These are phyloP conservation scores for Paragyromitra xinjiangensis DNA, from an alignment of 495 filamentous ascomycete genomes.

Conservation along the genomic window DNA sequence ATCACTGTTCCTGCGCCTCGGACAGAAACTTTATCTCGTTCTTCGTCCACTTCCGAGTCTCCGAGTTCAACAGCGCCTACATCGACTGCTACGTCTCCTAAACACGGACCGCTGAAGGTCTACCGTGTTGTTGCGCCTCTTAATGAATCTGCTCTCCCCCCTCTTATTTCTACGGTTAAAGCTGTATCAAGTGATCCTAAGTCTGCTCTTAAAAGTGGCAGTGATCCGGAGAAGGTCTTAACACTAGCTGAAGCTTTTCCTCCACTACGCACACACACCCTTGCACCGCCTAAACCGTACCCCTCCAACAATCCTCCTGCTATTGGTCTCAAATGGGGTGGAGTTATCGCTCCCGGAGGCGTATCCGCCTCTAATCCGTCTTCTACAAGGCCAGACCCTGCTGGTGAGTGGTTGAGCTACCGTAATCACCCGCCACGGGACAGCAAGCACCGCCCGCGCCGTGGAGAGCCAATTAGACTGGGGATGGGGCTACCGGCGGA, in stretches of 20 bases:
- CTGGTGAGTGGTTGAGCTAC: conserved; percentile 67
- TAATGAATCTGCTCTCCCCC: conserved; percentile 48
- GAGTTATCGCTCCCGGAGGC: conserved; percentile 45
- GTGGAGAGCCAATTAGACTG: conserved; percentile 47
- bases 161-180: conserved; percentile 55
- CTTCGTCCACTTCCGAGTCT: conserved; percentile 47
- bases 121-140: conserved; percentile 49
- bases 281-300: conserved; percentile 64
- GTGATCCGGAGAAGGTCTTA: conserved; percentile 53
- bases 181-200: conserved; percentile 35
- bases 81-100: conserved; percentile 45
- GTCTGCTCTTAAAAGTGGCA: conserved; percentile 23
- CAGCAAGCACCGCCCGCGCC: conserved; percentile 13
- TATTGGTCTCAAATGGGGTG: conserved; percentile 54
- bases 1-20: conserved; percentile 16
- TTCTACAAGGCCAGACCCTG: conserved; percentile 48
- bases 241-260: conserved; percentile 73
- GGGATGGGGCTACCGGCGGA: conserved; percentile 53
- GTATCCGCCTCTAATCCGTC: conserved; percentile 40
- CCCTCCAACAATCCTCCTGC: conserved; percentile 1
- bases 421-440: conserved; percentile 42
- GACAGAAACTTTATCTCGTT: conserved; percentile 43
- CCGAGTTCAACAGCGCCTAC: conserved; percentile 53
- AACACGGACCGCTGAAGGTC: conserved; percentile 28
- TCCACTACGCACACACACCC: conserved; percentile 65